Conservation (phyloP, 1,139 yeast species). For the Waltiozyma sp. region DNA sequence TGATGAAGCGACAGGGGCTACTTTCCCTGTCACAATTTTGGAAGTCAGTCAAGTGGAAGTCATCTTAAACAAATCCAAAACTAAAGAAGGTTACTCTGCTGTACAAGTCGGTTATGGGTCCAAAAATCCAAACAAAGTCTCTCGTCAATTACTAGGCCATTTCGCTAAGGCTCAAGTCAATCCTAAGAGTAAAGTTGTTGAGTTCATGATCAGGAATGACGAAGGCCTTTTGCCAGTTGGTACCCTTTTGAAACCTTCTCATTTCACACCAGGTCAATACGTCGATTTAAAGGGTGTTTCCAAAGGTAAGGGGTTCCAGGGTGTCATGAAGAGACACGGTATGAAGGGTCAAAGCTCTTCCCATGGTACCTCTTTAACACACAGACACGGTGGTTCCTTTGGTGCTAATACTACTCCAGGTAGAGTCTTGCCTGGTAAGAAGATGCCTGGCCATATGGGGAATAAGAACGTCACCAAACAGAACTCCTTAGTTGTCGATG, state of each 20-base stretch:
- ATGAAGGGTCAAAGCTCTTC: slow-evolving; percentile 85
- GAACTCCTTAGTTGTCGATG: slow-evolving; percentile 67
- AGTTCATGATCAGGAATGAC: slow-evolving; percentile 65
- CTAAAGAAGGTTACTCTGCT: slow-evolving; percentile 69
- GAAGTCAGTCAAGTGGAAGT: slow-evolving; percentile 89
- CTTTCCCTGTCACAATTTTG: slow-evolving; percentile 71
- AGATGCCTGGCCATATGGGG: slow-evolving; percentile 99
- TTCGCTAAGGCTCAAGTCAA: slow-evolving; percentile 73
- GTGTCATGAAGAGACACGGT: slow-evolving; percentile 97
- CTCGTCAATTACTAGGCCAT: slow-evolving; percentile 63
- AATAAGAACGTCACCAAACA: slow-evolving; percentile 60
- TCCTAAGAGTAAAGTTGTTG: slow-evolving; percentile 67
- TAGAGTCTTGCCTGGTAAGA: slow-evolving; percentile 91
- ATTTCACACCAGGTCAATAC: slow-evolving; percentile 70
- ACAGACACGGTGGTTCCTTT: slow-evolving; percentile 94
- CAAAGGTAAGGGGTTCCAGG: slow-evolving; percentile 96
- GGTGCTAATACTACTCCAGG: slow-evolving; percentile 92
- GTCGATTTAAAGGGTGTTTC: slow-evolving; percentile 72
- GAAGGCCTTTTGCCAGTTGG: slow-evolving; percentile 68
- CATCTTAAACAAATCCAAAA: slow-evolving; percentile 53
- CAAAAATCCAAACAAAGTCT: slow-evolving; percentile 49
- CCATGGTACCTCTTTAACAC: slow-evolving; percentile 92
- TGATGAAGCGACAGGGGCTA: slow-evolving; percentile 53
- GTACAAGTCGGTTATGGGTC: slow-evolving; percentile 85
- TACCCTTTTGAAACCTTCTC: slow-evolving; percentile 70